These are phyloP conservation scores for Lactarius sp. DNA, from an alignment of 768 basidiomycete genomes.

Conservation along the genomic window DNA sequence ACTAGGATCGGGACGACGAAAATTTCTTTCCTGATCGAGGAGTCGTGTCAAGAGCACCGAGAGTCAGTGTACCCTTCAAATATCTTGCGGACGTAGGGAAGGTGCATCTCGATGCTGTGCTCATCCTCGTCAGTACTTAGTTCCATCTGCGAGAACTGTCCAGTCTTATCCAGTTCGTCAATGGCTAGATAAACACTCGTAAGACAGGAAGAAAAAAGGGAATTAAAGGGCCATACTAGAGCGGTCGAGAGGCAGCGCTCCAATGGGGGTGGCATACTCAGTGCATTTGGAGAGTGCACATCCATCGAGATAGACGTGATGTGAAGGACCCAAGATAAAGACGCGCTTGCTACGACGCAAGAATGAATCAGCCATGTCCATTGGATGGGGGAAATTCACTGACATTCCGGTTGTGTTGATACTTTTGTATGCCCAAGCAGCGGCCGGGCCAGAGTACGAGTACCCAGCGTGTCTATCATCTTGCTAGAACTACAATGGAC, in stretches of 20 bases:
- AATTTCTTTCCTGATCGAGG: conserved; percentile 56
- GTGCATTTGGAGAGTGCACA: conserved; percentile 82
- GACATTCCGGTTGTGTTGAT: conserved; percentile 82
- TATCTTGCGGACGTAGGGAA: conserved; percentile 82
- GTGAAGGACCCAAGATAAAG: conserved; percentile 94
- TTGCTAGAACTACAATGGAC: background rate
- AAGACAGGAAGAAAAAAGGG: background rate
- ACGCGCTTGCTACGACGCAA: conserved; percentile 65
- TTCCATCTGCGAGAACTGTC: conserved; percentile 66
- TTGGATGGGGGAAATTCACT: conserved; percentile 30
- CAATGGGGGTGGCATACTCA: conserved; percentile 81
- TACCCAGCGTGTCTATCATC: conserved; percentile 86
- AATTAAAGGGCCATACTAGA: conserved; percentile 51
- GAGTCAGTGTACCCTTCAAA: conserved; percentile 61
- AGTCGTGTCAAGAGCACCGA: background rate
- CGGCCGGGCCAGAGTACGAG: conserved; percentile 87
- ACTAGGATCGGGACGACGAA: conserved; percentile 87
- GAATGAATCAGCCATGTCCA: background rate
- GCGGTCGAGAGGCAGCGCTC: conserved; percentile 70
- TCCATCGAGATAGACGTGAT: conserved; percentile 81
- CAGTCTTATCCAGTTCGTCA: conserved; percentile 55
- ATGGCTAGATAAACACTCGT: conserved; percentile 46
- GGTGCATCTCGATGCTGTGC: conserved; percentile 97
- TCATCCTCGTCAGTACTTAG: conserved; percentile 80
- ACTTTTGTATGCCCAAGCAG: conserved; percentile 93